Evolutionary conservation across 768 basidiomycete species (phyloP).

Genomic region (Tulasnella sp.): DNA sequence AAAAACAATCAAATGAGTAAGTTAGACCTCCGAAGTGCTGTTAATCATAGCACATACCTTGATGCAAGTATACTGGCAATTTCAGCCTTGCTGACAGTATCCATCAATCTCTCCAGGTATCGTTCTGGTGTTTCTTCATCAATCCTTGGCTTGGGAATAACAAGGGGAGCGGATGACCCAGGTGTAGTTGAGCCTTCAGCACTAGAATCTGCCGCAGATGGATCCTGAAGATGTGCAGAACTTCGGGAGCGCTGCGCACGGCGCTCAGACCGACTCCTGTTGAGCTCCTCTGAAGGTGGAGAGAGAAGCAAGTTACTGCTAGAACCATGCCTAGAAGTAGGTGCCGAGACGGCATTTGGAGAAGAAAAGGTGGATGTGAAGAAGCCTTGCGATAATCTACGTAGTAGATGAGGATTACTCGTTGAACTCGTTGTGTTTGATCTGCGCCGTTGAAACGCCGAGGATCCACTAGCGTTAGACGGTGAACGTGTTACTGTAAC

Average conservation of each 20-base stretch:
- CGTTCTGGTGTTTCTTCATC: constrained; percentile 53
- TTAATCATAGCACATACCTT: constrained; percentile 37
- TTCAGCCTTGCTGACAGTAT: constrained; percentile 61
- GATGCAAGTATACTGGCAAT: constrained; percentile 69
- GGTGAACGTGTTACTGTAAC: constrained; percentile 1
- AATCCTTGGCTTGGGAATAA: constrained; percentile 3
- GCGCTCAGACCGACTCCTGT: too few species aligned
- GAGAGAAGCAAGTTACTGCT: neutral
- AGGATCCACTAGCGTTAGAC: neutral
- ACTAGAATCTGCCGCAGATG: neutral
- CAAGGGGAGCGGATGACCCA: neutral
- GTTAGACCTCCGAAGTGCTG: constrained; percentile 11
- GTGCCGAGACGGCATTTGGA: neutral
- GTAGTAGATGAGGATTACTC: neutral
- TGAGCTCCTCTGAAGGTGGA: neutral
- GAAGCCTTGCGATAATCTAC: neutral
- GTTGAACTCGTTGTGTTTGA: neutral
- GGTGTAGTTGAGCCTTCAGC: neutral
- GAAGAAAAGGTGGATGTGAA: neutral
- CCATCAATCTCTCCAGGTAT: constrained; percentile 53
- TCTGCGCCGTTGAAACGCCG: neutral
- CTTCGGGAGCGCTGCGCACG: neutral
- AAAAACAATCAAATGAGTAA: neutral
- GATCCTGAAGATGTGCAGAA: neutral
- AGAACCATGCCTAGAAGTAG: neutral